Evolutionary conservation across 306 rosid genomes (phyloP).

Genomic region (Bauhinia variegata): DNA sequence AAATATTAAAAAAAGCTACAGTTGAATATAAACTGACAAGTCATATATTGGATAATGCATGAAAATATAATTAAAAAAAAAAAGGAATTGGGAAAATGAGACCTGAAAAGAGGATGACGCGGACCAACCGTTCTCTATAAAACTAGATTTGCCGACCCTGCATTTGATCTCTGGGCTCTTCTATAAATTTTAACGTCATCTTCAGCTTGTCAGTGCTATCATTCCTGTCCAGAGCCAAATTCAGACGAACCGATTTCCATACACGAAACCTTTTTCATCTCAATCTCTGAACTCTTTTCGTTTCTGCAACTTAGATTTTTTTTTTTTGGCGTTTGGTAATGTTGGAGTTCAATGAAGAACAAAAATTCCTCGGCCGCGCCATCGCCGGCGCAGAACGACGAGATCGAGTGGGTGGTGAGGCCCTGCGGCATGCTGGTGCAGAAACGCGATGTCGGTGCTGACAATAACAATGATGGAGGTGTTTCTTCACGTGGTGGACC

Average conservation of each 20-base stretch:
- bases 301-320: neutral
- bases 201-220: neutral
- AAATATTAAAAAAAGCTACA: too few relatives aligned
- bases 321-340: neutral
- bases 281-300: neutral
- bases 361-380: neutral
- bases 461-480: neutral
- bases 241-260: neutral
- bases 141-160: neutral
- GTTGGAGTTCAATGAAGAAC: neutral
- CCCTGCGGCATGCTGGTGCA: neutral
- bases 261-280: neutral
- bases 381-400: neutral
- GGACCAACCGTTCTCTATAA: neutral
- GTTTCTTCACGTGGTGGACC: constrained; percentile 30
- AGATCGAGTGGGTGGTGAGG: neutral
- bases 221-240: neutral
- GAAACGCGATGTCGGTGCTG: constrained; percentile 13
- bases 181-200: neutral
- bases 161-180: neutral
- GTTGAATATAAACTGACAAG: too few relatives aligned
- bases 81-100: too few relatives aligned
- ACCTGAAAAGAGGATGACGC: neutral
- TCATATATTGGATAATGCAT: too few relatives aligned
- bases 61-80: too few relatives aligned